phyloP scores from a whole-genome alignment of 768 basidiomycete genomes.

The Lentinus brumalis region DNA sequence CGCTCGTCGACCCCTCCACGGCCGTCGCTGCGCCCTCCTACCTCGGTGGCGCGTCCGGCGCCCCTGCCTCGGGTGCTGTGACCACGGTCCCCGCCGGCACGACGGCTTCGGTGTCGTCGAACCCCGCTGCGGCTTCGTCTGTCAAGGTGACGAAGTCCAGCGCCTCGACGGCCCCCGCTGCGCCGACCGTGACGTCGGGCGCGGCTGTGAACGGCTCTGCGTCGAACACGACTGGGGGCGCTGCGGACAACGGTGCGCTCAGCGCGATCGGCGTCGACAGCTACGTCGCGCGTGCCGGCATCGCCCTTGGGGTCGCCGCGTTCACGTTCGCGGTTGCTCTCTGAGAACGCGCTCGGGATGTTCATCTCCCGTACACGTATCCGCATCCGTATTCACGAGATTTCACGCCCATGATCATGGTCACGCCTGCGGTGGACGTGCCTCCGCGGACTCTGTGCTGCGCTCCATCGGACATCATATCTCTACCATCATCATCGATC shows the following conservation, averaged over 20 bases:
- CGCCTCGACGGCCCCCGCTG: conserved; percentile 1
- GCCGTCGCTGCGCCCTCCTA: conserved; percentile 29
- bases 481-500: neutral
- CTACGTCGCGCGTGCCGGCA: conserved; percentile 20
- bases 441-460: neutral
- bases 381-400: neutral
- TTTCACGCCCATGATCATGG: neutral
- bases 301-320: conserved; percentile 25
- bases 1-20: conserved; percentile 47
- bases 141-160: conserved; percentile 7
- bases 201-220: conserved; percentile 1
- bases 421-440: neutral
- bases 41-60: conserved; percentile 8
- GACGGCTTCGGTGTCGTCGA: conserved; percentile 6
- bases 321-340: conserved; percentile 26
- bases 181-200: neutral
- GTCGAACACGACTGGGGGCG: conserved; percentile 3
- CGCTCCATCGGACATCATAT: neutral
- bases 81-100: conserved; percentile 4
- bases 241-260: conserved; percentile 15
- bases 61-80: conserved; percentile 1
- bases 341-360: conserved; percentile 4
- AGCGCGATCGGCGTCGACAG: conserved; percentile 17
- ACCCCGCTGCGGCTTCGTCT: neutral
- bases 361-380: neutral